Conservation (phyloP, 2,329 filamentous ascomycete species). For the Fusarium liriodendri region DNA sequence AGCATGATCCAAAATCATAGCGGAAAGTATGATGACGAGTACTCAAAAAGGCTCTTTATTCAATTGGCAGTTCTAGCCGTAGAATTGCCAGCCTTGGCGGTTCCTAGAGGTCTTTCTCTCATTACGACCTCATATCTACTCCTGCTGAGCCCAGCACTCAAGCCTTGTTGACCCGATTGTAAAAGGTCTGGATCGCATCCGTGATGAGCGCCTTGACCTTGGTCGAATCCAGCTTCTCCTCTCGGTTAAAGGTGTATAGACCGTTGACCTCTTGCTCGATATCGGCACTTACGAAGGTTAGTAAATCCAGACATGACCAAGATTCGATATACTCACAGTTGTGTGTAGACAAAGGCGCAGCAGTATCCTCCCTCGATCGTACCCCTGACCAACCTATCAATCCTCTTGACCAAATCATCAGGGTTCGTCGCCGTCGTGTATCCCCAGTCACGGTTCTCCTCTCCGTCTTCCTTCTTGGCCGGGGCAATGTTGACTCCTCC, state of each 20-base stretch:
- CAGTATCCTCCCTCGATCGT: slow-evolving; percentile 67
- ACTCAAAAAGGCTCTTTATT: background rate
- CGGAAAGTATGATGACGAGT: background rate
- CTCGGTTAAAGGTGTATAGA: slow-evolving; percentile 71
- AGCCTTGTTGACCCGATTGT: slow-evolving; percentile 42
- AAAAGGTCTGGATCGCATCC: slow-evolving; percentile 61
- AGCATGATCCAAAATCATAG: background rate
- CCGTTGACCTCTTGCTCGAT: slow-evolving; percentile 78
- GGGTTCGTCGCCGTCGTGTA: slow-evolving; percentile 74
- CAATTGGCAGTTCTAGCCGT: background rate
- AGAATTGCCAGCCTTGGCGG: too few relatives aligned
- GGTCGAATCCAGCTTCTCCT: slow-evolving; percentile 68
- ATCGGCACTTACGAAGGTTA: slow-evolving; percentile 54
- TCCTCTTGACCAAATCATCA: slow-evolving; percentile 67
- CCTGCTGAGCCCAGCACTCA: background rate
- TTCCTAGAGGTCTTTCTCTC: background rate
- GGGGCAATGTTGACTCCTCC: slow-evolving; percentile 75
- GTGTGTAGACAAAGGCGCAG: slow-evolving; percentile 75
- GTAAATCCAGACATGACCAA: background rate
- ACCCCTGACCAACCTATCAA: slow-evolving; percentile 69
- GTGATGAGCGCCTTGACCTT: slow-evolving; percentile 70
- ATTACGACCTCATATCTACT: background rate
- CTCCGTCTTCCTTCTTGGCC: slow-evolving; percentile 49
- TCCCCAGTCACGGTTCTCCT: slow-evolving; percentile 69
- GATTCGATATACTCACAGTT: slow-evolving; percentile 60